Percentiles rank a stretch among this genome's conserved stretches.
These are phyloP conservation scores for Podospora anserina DNA, from an alignment of 495 filamentous ascomycete genomes.

Conservation along the genomic window DNA sequence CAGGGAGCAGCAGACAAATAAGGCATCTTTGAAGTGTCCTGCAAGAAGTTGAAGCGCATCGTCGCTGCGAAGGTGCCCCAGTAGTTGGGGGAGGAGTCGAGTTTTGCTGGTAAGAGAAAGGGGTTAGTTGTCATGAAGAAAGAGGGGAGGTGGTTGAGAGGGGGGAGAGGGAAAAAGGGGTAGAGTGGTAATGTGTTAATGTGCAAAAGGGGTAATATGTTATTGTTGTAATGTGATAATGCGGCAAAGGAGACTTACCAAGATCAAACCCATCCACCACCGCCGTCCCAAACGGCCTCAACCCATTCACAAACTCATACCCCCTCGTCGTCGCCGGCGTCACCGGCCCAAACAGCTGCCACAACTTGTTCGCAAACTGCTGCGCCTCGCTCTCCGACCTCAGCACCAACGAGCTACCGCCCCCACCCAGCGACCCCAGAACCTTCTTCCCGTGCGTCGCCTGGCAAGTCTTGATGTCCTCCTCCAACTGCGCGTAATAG, in stretches of 20 bases:
- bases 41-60: conserved; percentile 13
- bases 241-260: not conserved
- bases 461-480: conserved; percentile 60
- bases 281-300: conserved; percentile 52
- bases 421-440: conserved; percentile 60
- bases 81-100: conserved; percentile 22
- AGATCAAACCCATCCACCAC: conserved; percentile 59
- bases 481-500: conserved; percentile 17
- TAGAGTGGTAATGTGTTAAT: not conserved
- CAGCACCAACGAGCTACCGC: conserved; percentile 47
- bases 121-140: not conserved
- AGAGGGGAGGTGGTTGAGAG: not conserved
- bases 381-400: conserved; percentile 46
- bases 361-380: conserved; percentile 57
- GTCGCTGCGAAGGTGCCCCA: conserved; percentile 16
- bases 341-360: conserved; percentile 59
- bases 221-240: not conserved
- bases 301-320: not conserved
- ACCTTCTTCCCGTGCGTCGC: conserved; percentile 54
- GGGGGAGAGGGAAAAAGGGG: not conserved
- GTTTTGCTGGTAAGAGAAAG: conserved; percentile 16
- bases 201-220: no score
- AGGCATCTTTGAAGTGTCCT: conserved; percentile 32
- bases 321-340: conserved; percentile 11
- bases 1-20: conserved; percentile 56